phyloP scores from a whole-genome alignment of 306 rosid species.

The Oemleria cerasiformis region DNA sequence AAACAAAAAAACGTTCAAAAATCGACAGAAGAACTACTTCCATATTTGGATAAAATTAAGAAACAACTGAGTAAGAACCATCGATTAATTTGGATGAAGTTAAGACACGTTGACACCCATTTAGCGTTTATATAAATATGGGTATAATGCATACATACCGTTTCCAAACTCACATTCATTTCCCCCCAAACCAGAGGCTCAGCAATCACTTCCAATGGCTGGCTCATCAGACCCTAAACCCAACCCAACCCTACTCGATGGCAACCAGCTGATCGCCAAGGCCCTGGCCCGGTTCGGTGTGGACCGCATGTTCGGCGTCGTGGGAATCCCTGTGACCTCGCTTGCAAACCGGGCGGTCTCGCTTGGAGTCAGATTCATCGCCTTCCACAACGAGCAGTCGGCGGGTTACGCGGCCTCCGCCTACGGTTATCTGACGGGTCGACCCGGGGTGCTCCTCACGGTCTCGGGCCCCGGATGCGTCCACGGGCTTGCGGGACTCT shows the following conservation, averaged over 20 bases:
- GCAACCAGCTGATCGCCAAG: slow-evolving; percentile 63
- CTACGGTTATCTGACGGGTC: slow-evolving; percentile 74
- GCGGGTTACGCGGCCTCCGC: slow-evolving; percentile 99
- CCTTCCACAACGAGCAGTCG: slow-evolving; percentile 94
- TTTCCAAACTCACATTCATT: not conserved
- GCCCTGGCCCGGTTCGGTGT: slow-evolving; percentile 65
- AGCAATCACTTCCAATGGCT: slow-evolving; percentile 13
- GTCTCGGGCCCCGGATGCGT: slow-evolving; percentile 98
- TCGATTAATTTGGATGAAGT: no score
- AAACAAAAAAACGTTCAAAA: no score
- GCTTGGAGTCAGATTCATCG: slow-evolving; percentile 72
- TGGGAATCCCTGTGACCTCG: slow-evolving; percentile 90
- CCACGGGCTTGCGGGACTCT: slow-evolving; percentile 90
- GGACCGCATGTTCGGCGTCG: slow-evolving; percentile 88
- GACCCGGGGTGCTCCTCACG: slow-evolving; percentile 84
- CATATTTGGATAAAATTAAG: no score
- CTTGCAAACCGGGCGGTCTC: slow-evolving; percentile 85
- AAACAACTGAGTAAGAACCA: no score
- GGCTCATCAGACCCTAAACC: slow-evolving; percentile 10
- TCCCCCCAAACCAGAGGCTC: not conserved
- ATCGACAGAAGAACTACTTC: no score
- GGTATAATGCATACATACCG: no score
- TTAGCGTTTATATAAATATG: no score
- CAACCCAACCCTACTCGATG: slow-evolving; percentile 37
- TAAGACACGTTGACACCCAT: no score